phyloP scores from a whole-genome alignment of 768 basidiomycete genomes.

The Kwoniella heveanensis region DNA sequence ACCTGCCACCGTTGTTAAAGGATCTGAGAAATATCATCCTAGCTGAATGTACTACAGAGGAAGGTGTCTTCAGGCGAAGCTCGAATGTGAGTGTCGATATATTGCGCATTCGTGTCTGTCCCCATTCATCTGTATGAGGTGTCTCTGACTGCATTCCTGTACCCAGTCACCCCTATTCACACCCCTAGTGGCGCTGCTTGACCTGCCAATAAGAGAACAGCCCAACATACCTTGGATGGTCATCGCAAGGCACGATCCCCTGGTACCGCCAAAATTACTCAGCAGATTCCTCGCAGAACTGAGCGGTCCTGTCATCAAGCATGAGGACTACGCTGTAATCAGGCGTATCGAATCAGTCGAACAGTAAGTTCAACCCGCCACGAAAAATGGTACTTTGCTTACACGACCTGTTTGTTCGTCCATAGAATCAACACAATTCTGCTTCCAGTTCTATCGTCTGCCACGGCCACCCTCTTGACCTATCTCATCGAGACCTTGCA shows the following conservation, averaged over 20 bases:
- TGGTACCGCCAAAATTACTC: slow-evolving; percentile 39
- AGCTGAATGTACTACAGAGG: slow-evolving; percentile 24
- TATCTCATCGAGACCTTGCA: slow-evolving; percentile 27
- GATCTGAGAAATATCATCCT: slow-evolving; percentile 36
- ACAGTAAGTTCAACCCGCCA: slow-evolving; percentile 24
- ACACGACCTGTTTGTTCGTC: neutral
- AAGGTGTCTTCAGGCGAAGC: slow-evolving; percentile 41
- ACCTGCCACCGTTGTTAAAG: slow-evolving; percentile 23
- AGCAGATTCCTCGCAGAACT: slow-evolving; percentile 24
- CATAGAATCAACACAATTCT: slow-evolving; percentile 22
- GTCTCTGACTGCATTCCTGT: neutral
- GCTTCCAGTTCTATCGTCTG: slow-evolving; percentile 20
- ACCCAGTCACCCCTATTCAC: slow-evolving; percentile 30
- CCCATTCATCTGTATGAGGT: no score
- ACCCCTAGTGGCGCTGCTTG: slow-evolving; percentile 26
- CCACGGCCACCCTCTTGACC: slow-evolving; percentile 8
- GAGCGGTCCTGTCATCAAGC: slow-evolving; percentile 24
- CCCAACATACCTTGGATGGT: slow-evolving; percentile 40
- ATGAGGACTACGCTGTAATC: slow-evolving; percentile 24
- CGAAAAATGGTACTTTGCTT: neutral
- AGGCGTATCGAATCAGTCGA: slow-evolving; percentile 9
- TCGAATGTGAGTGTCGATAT: slow-evolving; percentile 32
- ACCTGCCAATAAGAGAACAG: slow-evolving; percentile 28
- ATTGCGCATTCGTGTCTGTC: no score
- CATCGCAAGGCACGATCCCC: slow-evolving; percentile 36